Percentiles rank a stretch among this genome's conserved stretches.
These are phyloP conservation scores for Colletotrichum gloeosporioides DNA, from an alignment of 2,329 filamentous ascomycete species.

Conservation along the genomic window DNA sequence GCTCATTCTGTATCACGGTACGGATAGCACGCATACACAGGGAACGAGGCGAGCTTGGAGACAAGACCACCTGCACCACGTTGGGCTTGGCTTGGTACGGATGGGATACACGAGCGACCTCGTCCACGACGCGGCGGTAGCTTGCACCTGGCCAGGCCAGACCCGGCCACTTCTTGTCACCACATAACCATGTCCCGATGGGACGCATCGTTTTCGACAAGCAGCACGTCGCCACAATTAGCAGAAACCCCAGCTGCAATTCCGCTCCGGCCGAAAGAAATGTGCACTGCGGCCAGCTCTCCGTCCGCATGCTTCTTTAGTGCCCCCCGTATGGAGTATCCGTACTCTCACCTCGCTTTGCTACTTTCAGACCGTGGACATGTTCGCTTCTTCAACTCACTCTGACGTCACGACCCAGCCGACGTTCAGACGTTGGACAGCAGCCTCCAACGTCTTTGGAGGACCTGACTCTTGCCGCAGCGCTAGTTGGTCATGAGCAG, in stretches of 20 bases:
- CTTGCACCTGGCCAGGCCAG: background rate
- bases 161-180: background rate
- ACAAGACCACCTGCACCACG: background rate
- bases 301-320: background rate
- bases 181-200: background rate
- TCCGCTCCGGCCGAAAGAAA: background rate
- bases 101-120: background rate
- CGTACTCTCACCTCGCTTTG: background rate
- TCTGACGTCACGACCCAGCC: constrained; percentile 14
- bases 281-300: background rate
- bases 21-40: background rate
- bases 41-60: background rate
- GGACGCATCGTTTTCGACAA: background rate
- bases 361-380: background rate
- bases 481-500: constrained; percentile 13
- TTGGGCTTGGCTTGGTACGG: background rate
- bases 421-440: background rate
- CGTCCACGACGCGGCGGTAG: background rate
- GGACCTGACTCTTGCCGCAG: constrained; percentile 1
- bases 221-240: background rate
- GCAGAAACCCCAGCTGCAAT: background rate
- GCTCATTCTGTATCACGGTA: background rate
- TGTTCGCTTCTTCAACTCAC: background rate
- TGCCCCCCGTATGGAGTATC: background rate
- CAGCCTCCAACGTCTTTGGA: background rate